Base-by-base conservation (phyloP, 768 basidiomycete genomes). In the Paxillus involutus region DNA sequence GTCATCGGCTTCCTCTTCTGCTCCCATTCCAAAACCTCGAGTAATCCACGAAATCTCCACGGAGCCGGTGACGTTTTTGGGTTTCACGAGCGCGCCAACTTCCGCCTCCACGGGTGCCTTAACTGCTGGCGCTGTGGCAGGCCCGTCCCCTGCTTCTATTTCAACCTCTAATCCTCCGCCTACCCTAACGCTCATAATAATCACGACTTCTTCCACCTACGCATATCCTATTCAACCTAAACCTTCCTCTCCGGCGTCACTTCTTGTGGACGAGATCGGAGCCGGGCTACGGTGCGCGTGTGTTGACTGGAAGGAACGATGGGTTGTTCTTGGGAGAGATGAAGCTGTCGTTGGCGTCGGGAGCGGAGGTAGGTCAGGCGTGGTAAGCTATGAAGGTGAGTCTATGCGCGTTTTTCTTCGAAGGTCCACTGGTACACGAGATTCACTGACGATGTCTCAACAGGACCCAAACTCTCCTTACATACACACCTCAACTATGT, bases 1-100 rank as follows among this genome's bases (percentile, higher is more conserved):
- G 33, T 80, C 86, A 3, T 83, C 90, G 44, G 60, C 69, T 16
- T 83, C 86, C 11, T 71, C 78, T 16, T 80, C 88, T 5, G 74
- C 93, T 11, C 86, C 86, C 12, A 72, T 98, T n/a, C 94, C 94
- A 0, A 98, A 97, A 73, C 81, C 88, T 10, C 85, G 90, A 21
- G 79, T 85, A 0, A 76, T 98, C 3, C 91, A 93, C 63, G 93
- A 98, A 62, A 86, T 88, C 3, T 77, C 86, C 0, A 80, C 84
- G 0, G 95, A 99, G 64, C 94, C 96, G 1, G 86, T 98, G 51
- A 98, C 96, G 0, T 94, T 91, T 4, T 81, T 98, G 2, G 94
- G 92, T 0, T 96, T 98, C 73, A 80, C 83, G 17, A 88, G 55
- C 37, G 58, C 63, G 13, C 46, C 58, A 13, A 33, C 55, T 17